Evolutionary conservation across 345 rosid species (phyloP).

Genomic region (Salix brachista): DNA sequence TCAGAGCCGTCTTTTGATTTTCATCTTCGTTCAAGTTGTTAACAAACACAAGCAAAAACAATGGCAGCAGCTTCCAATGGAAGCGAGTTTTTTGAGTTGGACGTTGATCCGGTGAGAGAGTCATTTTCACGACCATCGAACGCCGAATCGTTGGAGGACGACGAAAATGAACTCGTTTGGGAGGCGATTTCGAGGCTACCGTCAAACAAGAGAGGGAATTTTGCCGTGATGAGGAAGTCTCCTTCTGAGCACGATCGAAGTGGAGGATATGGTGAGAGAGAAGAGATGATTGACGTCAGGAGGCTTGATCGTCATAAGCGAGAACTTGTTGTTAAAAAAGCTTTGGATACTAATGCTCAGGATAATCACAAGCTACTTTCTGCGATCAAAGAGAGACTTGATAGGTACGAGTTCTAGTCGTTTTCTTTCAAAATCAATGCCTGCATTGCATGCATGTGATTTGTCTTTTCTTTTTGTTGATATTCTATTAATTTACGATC

Average conservation of each 20-base stretch:
- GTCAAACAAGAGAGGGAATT: conserved; percentile 49
- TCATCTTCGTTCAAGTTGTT: background rate
- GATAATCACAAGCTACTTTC: conserved; percentile 65
- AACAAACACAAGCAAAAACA: background rate
- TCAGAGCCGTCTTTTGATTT: background rate
- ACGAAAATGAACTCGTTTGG: conserved; percentile 73
- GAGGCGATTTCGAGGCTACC: conserved; percentile 69
- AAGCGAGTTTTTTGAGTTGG: conserved; percentile 71
- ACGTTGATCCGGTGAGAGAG: conserved; percentile 40
- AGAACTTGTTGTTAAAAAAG: conserved; percentile 69
- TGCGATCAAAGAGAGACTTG: conserved; percentile 73
- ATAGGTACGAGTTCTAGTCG: conserved; percentile 33
- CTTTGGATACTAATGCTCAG: conserved; percentile 78
- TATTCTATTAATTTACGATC: background rate
- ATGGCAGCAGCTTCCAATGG: conserved; percentile 63
- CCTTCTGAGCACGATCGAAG: conserved; percentile 27
- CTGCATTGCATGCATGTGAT: background rate
- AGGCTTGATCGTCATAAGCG: conserved; percentile 53
- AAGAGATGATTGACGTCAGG: conserved; percentile 66
- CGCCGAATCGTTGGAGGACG: conserved; percentile 58
- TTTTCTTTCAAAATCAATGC: background rate
- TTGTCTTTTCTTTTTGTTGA: background rate
- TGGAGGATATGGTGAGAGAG: background rate
- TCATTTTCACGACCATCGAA: conserved; percentile 65
- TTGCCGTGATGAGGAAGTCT: conserved; percentile 39